Evolutionary conservation across 306 rosid species (phyloP), one percentile per base, ranked within the genome.

Genomic region (Styphnolobium japonicum): DNA sequence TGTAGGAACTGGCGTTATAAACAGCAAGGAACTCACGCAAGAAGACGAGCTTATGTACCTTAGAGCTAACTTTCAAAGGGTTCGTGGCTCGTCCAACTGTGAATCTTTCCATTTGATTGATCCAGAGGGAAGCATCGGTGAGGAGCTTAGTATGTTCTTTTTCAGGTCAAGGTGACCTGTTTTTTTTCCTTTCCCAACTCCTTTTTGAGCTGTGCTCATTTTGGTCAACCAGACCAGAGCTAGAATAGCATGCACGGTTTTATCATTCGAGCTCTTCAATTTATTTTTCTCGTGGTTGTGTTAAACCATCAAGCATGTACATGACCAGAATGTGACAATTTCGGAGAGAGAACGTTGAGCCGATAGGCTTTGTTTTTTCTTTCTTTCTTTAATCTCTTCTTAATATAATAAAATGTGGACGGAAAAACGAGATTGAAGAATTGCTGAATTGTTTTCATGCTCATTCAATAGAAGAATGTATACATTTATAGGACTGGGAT

Each of bases 31-130:
- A 25, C 7, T 68, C 6, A 33, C 37, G 37, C 51, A 74, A 39
- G 81, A 86, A 6, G 80, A 85, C 3, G 87, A 86, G 78, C 73
- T 92, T 15, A 83, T 91, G 95, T 94, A 91, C 66, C 87, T 94
- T 0, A 87, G 95, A 90, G 94, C 95, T 3, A 85, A 87, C 12
- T 94, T 94, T 76, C 88, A 90, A 75, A 86, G 97, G 78, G 91
- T 89, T 51, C 83, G 81, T 67, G 93, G 91, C 3, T 94, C 97
- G 51, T 89, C 70, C 1, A 74, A 86, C 56, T 92, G 89, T 0
- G 92, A 94, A 56, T 94, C 98, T 1, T 94, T 94, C 36, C 98
- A 94, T 85, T 81, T 92, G 89, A 87, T 87, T 87, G 97, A 94
- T 46, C 97, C 97, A 0, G 88, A 91, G 36, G 93, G 90, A 14